Conservation (phyloP, 495 filamentous ascomycete species). For the Podospora didyma region DNA sequence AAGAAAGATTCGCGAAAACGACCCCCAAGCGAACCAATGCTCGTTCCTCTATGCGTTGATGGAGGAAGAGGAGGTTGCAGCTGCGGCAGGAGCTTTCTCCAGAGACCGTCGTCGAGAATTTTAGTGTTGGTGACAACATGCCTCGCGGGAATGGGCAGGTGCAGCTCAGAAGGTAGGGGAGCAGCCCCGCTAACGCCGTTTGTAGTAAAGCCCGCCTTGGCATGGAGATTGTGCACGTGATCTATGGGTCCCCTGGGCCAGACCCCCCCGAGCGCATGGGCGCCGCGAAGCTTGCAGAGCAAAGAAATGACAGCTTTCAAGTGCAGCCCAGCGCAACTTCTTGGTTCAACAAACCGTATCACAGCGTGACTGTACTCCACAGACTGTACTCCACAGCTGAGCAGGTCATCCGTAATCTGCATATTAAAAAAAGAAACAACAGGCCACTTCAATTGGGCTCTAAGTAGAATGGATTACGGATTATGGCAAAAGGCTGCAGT, state of each 20-base stretch:
- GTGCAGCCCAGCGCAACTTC: no score
- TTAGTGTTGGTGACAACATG: slow-evolving; percentile 6
- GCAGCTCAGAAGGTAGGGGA: not conserved
- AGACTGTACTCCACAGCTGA: no score
- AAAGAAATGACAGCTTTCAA: no score
- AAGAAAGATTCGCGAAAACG: slow-evolving; percentile 2
- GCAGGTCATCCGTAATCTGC: no score
- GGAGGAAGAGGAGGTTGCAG: slow-evolving; percentile 7
- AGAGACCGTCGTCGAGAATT: slow-evolving; percentile 6
- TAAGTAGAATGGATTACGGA: no score
- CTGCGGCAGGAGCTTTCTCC: slow-evolving; percentile 6
- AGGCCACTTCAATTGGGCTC: no score
- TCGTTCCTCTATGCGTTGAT: slow-evolving; percentile 7
- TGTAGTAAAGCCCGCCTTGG: not conserved
- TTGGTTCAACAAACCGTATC: no score
- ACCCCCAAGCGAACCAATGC: slow-evolving; percentile 10
- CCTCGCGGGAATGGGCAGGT: slow-evolving; percentile 9
- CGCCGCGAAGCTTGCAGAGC: no score
- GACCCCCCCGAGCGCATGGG: no score
- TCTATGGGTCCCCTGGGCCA: not conserved
- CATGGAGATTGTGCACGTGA: slow-evolving; percentile 2
- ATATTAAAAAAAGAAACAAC: no score
- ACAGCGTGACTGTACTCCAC: no score
- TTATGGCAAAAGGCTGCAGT: no score
- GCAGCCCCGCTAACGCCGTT: not conserved